Evolutionary conservation across 192 early-diverging fungal species (phyloP), one percentile per base, ranked within the genome.

Genomic region (Chytriomyces sp.): DNA sequence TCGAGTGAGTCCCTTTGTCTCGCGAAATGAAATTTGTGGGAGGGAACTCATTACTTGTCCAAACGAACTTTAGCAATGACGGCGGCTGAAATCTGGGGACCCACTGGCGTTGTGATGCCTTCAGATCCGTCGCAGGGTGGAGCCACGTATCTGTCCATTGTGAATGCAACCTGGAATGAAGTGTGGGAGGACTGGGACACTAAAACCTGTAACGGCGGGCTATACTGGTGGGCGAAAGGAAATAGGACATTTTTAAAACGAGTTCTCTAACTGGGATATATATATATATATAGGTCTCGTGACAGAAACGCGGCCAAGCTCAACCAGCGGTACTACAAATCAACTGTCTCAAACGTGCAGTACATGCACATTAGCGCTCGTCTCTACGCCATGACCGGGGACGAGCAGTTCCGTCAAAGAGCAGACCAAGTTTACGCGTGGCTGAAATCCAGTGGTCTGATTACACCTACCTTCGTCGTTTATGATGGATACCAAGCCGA

Each of bases 161-260:
- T 80, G 0, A 73, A 73, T 31, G 66, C 60, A 34, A 82, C 81
- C 6, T 70, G 59, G 31, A 41, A 70, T 58, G 63, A 82, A 41
- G 63, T 82, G 53, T 56, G 39, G 44, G 66, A 75, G 60, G 68
- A 80, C 30, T 82, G 76, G 76, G 78, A 80, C 44, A 49, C 44
- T 14, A 52, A 61, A 3, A 55, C 53, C 5, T 82, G 81, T 76
- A 66, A 67, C 5, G 81, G 81, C 12, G 81, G 81, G n/a, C 71
- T 82, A 64, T 82, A 75, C 71, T 82, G 81, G 81, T 49, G 44
- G 22, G 44, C n/a, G n/a, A n/a, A n/a, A n/a, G n/a, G n/a, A n/a
- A n/a, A n/a, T n/a, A 49, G 22, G 2, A 12, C 0, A 49, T 49
- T 49, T 12, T 22, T 19, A 22, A 49, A 49, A 49, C 14, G 44